phyloP scores from a whole-genome alignment of 1,139 yeast species.

The Yamadazyma atmosphaerica region DNA sequence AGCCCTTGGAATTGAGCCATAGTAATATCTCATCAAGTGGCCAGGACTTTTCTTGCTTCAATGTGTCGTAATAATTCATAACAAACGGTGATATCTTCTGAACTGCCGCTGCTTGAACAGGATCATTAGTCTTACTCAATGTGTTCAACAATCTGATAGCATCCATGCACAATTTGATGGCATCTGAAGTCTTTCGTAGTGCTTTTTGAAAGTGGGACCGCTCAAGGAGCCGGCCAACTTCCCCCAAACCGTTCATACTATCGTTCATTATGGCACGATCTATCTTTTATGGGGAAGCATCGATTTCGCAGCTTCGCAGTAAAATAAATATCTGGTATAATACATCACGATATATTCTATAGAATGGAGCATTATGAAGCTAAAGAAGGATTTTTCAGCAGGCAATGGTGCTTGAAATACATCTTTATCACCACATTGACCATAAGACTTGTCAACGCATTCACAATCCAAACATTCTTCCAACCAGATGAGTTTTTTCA shows the following conservation, averaged over 20 bases:
- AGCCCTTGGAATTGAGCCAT: constrained; percentile 48
- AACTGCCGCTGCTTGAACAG: constrained; percentile 2
- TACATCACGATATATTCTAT: constrained; percentile 1
- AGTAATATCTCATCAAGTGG: constrained; percentile 24
- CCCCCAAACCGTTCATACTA: too few relatives aligned
- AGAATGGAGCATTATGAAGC: neutral
- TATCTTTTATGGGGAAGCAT: too few relatives aligned
- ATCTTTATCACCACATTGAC: constrained; percentile 12
- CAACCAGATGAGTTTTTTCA: constrained; percentile 98
- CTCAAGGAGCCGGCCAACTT: constrained; percentile 6
- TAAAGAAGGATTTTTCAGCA: neutral
- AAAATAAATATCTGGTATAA: neutral
- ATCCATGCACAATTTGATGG: constrained; percentile 23
- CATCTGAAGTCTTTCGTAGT: constrained; percentile 10
- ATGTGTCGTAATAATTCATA: neutral
- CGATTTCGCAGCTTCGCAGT: neutral
- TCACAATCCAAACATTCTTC: constrained; percentile 70
- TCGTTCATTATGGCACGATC: neutral
- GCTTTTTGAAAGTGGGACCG: constrained; percentile 9
- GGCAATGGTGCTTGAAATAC: constrained; percentile 5
- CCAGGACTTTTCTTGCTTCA: constrained; percentile 6
- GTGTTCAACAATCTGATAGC: constrained; percentile 28
- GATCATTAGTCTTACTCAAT: constrained; percentile 13
- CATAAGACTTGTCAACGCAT: constrained; percentile 59
- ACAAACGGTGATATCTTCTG: constrained; percentile 18